A percentile compares a stretch with the other conserved stretches of the same genome.
Conservation (phyloP, 2,329 filamentous ascomycete species). For the Fusarium piperis region DNA sequence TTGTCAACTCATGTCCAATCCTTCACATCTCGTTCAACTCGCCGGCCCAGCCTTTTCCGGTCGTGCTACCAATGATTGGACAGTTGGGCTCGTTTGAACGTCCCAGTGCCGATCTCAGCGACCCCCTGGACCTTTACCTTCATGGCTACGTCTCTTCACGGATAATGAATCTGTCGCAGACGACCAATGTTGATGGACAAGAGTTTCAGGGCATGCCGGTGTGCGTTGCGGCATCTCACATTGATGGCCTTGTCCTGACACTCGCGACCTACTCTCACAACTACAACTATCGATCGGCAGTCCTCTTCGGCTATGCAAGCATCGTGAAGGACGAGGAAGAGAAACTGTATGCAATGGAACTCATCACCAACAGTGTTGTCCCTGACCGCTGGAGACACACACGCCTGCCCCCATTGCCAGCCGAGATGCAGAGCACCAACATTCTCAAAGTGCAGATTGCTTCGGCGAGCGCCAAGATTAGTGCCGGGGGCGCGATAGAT, state of each 20-base stretch:
- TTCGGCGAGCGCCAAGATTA: conserved; percentile 79
- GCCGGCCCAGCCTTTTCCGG: conserved; percentile 74
- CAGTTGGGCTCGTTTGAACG: conserved; percentile 77
- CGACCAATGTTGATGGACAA: neutral
- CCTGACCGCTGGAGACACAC: conserved; percentile 74
- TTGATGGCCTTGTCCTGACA: conserved; percentile 83
- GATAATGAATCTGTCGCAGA: conserved; percentile 71
- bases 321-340: conserved; percentile 74
- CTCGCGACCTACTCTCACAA: conserved; percentile 83
- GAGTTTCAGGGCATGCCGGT: conserved; percentile 69
- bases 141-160: conserved; percentile 87
- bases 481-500: conserved; percentile 70
- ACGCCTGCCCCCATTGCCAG: conserved; percentile 74
- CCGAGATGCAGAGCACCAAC: conserved; percentile 79
- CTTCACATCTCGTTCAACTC: conserved; percentile 82
- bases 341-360: conserved; percentile 80
- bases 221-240: conserved; percentile 75
- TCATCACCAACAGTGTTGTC: conserved; percentile 80
- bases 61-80: conserved; percentile 86
- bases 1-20: conserved; percentile 80
- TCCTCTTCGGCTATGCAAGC: conserved; percentile 78
- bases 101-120: conserved; percentile 68
- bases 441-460: conserved; percentile 76
- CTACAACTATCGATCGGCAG: conserved; percentile 86
- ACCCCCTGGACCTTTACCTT: conserved; percentile 80